Conservation (phyloP, 179 eudicot species). For the Beta lomatogona region DNA sequence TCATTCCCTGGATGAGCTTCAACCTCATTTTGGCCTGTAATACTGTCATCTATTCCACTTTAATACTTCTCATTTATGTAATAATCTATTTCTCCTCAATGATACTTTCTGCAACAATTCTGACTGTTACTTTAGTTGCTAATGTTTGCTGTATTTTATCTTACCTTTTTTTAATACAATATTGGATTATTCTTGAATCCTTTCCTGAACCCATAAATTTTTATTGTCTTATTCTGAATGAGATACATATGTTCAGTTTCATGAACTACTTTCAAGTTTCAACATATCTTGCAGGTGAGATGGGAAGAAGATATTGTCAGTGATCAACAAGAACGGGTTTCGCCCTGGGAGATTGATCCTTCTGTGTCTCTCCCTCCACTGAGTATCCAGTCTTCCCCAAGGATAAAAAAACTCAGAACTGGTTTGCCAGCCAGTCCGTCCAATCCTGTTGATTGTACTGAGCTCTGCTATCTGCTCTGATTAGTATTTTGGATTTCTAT, state of each 20-base stretch:
- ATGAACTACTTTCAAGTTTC: conserved; percentile 4
- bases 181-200: background rate
- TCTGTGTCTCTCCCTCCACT: conserved; percentile 61
- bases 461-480: background rate
- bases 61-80: background rate
- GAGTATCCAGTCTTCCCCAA: conserved; percentile 67
- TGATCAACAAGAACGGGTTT: conserved; percentile 67
- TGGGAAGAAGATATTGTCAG: conserved; percentile 71
- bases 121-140: background rate
- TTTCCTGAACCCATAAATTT: background rate
- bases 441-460: conserved; percentile 48
- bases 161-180: background rate
- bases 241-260: background rate
- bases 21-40: background rate
- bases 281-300: conserved; percentile 52
- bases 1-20: background rate
- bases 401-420: conserved; percentile 70
- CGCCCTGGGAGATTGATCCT: conserved; percentile 95
- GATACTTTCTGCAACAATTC: background rate
- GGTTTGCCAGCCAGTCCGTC: conserved; percentile 49
- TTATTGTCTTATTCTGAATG: background rate
- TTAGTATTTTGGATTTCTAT: background rate
- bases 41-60: background rate
- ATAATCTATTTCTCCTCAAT: background rate
- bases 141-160: background rate